Evolutionary conservation across 106 monocot species (phyloP).

Genomic region (Amphibolis antarctica): DNA sequence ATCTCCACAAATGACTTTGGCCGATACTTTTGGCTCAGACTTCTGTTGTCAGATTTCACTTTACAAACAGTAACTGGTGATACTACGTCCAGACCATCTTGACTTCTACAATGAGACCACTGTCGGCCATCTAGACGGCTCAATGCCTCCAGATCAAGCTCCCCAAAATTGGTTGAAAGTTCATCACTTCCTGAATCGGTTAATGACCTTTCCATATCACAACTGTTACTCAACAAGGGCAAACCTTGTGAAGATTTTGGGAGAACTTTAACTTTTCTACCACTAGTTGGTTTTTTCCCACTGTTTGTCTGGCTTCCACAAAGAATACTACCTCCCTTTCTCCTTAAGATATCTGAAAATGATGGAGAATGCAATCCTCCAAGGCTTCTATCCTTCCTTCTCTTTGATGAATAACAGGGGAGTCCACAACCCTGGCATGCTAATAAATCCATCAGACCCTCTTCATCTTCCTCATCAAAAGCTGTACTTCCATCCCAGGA

Average conservation of each 20-base stretch:
- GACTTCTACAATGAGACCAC: constrained; percentile 88
- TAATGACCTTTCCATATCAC: constrained; percentile 38
- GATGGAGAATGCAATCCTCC: constrained; percentile 72
- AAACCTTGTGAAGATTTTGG: constrained; percentile 38
- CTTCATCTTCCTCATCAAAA: constrained; percentile 64
- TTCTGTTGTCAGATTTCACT: constrained; percentile 28
- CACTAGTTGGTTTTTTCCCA: constrained; percentile 33
- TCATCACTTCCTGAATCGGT: constrained; percentile 58
- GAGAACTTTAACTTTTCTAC: constrained; percentile 22
- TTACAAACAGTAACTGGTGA: constrained; percentile 14
- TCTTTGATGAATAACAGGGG: constrained; percentile 64
- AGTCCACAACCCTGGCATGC: constrained; percentile 52
- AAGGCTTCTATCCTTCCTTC: constrained; percentile 32
- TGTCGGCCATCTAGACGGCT: constrained; percentile 78
- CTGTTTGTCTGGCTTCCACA: constrained; percentile 43
- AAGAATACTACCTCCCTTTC: constrained; percentile 55
- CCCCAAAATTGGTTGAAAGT: constrained; percentile 59
- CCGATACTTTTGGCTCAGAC: constrained; percentile 39
- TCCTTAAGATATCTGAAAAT: constrained; percentile 52
- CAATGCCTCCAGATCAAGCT: constrained; percentile 76
- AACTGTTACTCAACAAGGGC: constrained; percentile 45
- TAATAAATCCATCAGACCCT: constrained; percentile 35
- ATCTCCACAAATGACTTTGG: constrained; percentile 54
- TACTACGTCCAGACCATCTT: constrained; percentile 37
- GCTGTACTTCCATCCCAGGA: constrained; percentile 45